phyloP scores from a whole-genome alignment of 1,284 basidiomycete genomes.

The Cystobasidium sp. region DNA sequence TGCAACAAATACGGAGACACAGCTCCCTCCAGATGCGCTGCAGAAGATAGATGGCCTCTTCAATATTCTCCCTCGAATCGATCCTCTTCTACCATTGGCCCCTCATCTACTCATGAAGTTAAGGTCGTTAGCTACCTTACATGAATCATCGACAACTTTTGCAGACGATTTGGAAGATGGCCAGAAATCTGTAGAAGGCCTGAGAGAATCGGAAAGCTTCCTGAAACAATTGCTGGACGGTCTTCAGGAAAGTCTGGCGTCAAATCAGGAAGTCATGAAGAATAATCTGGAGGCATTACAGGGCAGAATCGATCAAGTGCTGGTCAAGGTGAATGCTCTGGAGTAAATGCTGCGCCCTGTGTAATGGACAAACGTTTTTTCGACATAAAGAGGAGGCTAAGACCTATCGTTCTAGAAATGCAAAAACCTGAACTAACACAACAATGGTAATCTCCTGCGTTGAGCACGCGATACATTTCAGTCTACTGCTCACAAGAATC shows the following conservation, averaged over 20 bases:
- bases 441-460: too few species aligned
- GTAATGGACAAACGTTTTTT: too few species aligned
- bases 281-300: constrained; percentile 66
- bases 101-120: constrained; percentile 88
- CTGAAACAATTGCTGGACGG: constrained; percentile 70
- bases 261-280: constrained; percentile 62
- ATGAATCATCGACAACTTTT: constrained; percentile 79
- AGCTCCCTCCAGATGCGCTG: constrained; percentile 62
- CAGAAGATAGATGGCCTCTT: constrained; percentile 66
- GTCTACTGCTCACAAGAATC: too few species aligned
- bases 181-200: constrained; percentile 70
- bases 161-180: constrained; percentile 64
- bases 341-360: too few species aligned
- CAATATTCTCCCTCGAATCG: constrained; percentile 75
- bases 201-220: constrained; percentile 68
- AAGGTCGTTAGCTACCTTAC: constrained; percentile 78
- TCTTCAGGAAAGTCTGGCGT: constrained; percentile 62
- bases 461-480: too few species aligned
- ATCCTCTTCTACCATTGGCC: constrained; percentile 84
- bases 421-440: too few species aligned
- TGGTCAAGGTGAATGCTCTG: constrained; percentile 62
- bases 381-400: too few species aligned
- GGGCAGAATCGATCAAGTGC: constrained; percentile 66
- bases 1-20: constrained; percentile 33
- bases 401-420: too few species aligned